phyloP scores from a whole-genome alignment of 2,329 filamentous ascomycete genomes.

The Calonectria leucothoes region DNA sequence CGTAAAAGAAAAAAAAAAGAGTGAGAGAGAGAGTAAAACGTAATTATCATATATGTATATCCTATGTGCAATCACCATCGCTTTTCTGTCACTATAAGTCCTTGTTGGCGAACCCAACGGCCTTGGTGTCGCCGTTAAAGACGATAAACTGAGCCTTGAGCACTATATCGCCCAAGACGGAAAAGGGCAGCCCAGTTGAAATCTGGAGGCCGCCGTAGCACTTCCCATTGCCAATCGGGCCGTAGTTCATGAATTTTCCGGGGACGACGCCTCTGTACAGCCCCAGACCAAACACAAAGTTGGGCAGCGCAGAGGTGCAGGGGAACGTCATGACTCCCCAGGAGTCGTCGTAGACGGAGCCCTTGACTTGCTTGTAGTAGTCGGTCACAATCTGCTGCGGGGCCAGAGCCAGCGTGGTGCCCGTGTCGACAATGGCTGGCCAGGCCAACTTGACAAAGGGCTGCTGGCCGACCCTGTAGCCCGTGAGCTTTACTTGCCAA shows the following conservation, averaged over 20 bases:
- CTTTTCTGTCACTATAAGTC: slow-evolving; percentile 19
- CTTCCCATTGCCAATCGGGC: slow-evolving; percentile 32
- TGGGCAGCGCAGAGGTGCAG: slow-evolving; percentile 63
- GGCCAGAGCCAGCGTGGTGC: slow-evolving; percentile 74
- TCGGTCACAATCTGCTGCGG: slow-evolving; percentile 62
- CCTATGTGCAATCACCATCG: background rate
- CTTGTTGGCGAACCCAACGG: slow-evolving; percentile 56
- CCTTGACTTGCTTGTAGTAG: slow-evolving; percentile 70
- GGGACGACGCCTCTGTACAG: slow-evolving; percentile 49
- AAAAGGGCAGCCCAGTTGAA: slow-evolving; percentile 49
- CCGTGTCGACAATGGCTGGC: slow-evolving; percentile 75
- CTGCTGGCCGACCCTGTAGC: slow-evolving; percentile 62
- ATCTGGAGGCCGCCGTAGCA: slow-evolving; percentile 55
- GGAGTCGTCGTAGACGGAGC: slow-evolving; percentile 56
- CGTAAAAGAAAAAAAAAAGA: too few species aligned
- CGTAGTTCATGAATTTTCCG: slow-evolving; percentile 53
- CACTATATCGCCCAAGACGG: slow-evolving; percentile 55
- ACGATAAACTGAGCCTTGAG: slow-evolving; percentile 59
- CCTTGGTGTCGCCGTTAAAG: slow-evolving; percentile 48
- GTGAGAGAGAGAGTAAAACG: background rate
- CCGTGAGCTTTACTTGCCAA: slow-evolving; percentile 70
- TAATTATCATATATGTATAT: background rate
- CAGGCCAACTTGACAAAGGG: slow-evolving; percentile 46
- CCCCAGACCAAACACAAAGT: slow-evolving; percentile 51
- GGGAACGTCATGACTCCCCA: slow-evolving; percentile 69